phyloP scores from a whole-genome alignment of 768 basidiomycete genomes.

The Lenzites betulinus region DNA sequence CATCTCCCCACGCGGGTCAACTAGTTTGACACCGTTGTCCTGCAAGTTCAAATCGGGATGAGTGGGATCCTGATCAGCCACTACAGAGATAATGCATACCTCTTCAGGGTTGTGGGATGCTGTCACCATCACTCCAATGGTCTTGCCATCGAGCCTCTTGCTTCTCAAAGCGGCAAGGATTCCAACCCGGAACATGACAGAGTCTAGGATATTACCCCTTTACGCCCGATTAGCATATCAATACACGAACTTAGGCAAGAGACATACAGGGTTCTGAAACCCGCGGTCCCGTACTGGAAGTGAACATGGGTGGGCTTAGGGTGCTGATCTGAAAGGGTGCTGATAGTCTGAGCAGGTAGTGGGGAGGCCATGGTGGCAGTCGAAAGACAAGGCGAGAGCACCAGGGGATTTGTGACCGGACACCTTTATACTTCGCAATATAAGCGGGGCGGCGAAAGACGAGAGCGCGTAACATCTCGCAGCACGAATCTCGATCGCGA shows the following conservation, averaged over 20 bases:
- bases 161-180: conserved; percentile 88
- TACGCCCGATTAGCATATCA: conserved; percentile 14
- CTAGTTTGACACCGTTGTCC: conserved; percentile 99
- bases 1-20: conserved; percentile 98
- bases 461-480: conserved; percentile 14
- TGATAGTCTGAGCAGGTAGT: conserved; percentile 44
- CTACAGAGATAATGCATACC: conserved; percentile 44
- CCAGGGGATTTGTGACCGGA: neutral
- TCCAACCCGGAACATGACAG: conserved; percentile 93
- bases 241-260: conserved; percentile 1
- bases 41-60: conserved; percentile 33
- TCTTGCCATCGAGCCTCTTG: conserved; percentile 87
- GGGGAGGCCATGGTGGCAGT: conserved; percentile 27
- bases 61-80: neutral
- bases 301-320: conserved; percentile 68
- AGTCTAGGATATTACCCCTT: conserved; percentile 75
- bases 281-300: conserved; percentile 93
- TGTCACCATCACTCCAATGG: conserved; percentile 98
- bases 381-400: neutral
- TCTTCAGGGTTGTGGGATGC: conserved; percentile 99
- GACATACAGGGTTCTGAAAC: conserved; percentile 87
- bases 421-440: conserved; percentile 4
- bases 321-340: conserved; percentile 56
- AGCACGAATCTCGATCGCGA: conserved; percentile 19
- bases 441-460: neutral